phyloP scores from a whole-genome alignment of 108 stramenopile genomes.

The Nannochloropsis salina region DNA sequence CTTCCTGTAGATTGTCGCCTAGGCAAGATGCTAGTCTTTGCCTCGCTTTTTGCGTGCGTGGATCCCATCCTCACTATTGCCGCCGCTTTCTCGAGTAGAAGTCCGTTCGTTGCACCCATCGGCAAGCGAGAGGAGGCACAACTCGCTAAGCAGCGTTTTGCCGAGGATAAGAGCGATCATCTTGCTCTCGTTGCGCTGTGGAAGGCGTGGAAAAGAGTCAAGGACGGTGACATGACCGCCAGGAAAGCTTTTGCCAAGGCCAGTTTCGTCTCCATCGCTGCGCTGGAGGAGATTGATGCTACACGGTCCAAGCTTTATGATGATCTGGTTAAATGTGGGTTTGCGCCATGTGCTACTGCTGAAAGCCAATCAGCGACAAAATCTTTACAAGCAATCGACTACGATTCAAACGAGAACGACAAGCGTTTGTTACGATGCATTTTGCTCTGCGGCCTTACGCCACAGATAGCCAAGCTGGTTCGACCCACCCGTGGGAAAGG shows the following conservation, averaged over 20 bases:
- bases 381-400: neutral
- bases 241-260: neutral
- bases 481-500: conserved; percentile 1
- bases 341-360: neutral
- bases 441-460: neutral
- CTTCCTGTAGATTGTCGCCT: conserved; percentile 79
- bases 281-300: neutral
- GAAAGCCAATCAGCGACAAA: neutral
- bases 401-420: conserved; percentile 17
- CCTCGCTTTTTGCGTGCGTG: conserved; percentile 67
- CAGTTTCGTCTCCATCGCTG: neutral
- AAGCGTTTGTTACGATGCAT: neutral
- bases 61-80: conserved; percentile 78
- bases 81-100: conserved; percentile 60
- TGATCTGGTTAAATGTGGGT: neutral
- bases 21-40: conserved; percentile 80
- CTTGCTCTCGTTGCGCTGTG: conserved; percentile 1
- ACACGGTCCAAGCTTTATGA: neutral
- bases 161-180: neutral
- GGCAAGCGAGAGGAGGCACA: conserved; percentile 40
- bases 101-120: conserved; percentile 34
- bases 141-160: conserved; percentile 14
- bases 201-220: neutral
- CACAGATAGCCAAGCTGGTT: conserved; percentile 9
- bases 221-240: neutral